Evolutionary conservation across 2,329 filamentous ascomycete species (phyloP).

Genomic region (Penicillium vulpinum): DNA sequence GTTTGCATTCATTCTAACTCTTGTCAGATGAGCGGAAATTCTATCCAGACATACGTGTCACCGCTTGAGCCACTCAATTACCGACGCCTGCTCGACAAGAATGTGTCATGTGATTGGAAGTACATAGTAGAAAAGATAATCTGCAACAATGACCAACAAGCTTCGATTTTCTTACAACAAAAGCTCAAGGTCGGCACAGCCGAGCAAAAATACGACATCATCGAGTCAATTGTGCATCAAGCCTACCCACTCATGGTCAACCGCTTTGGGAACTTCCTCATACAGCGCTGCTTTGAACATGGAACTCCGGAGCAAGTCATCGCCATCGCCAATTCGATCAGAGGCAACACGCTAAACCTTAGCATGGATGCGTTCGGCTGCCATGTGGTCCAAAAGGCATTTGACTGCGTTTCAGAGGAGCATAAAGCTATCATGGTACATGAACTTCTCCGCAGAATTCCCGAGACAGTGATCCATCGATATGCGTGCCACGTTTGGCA

Average conservation of each 20-base stretch:
- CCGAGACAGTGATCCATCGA: conserved; percentile 95
- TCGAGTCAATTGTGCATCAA: conserved; percentile 92
- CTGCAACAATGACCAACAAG: conserved; percentile 98
- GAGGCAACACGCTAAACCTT: conserved; percentile 87
- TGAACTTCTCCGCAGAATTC: conserved; percentile 89
- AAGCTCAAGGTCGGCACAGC: conserved; percentile 95
- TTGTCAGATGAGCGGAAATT: conserved; percentile 41
- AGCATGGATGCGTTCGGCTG: conserved; percentile 99
- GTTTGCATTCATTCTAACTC: conserved; percentile 24
- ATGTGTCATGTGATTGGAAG: conserved; percentile 98
- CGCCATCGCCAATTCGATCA: conserved; percentile 90
- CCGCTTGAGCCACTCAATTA: conserved; percentile 94
- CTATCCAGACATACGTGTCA: conserved; percentile 75
- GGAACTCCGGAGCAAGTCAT: conserved; percentile 92
- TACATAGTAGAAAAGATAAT: conserved; percentile 99
- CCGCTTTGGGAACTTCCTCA: conserved; percentile 96
- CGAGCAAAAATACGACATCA: conserved; percentile 96
- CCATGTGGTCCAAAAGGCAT: conserved; percentile 97
- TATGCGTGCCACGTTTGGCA: conserved; percentile 99
- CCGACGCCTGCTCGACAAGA: conserved; percentile 88
- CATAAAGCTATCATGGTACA: conserved; percentile 99
- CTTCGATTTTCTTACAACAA: conserved; percentile 97
- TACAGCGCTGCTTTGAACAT: conserved; percentile 98
- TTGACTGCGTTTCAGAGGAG: conserved; percentile 94
- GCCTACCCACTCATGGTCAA: conserved; percentile 97